A percentile compares a stretch with the other conserved stretches of the same genome.
These are phyloP conservation scores for Aureobasidium sp. DNA, from an alignment of 2,329 filamentous ascomycete species.

Conservation along the genomic window DNA sequence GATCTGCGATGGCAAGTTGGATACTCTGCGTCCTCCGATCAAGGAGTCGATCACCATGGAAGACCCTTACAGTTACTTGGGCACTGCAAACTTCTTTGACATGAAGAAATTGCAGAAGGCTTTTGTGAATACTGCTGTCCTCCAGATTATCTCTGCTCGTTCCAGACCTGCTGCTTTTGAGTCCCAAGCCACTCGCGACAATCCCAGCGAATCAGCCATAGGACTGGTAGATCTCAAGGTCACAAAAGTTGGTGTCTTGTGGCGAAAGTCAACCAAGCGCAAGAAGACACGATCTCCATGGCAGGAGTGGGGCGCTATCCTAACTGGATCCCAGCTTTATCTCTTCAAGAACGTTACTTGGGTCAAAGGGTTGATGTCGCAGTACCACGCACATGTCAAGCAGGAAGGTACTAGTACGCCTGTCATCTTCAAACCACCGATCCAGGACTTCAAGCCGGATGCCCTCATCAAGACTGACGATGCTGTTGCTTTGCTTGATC, in stretches of 20 bases:
- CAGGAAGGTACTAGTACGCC: constrained; percentile 66
- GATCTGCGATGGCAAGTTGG: constrained; percentile 82
- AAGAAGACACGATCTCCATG: constrained; percentile 91
- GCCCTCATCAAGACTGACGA: constrained; percentile 87
- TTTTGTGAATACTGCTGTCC: constrained; percentile 81
- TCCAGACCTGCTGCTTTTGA: constrained; percentile 94
- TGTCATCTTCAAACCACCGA: constrained; percentile 80
- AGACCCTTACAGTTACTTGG: constrained; percentile 82
- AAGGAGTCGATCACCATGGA: constrained; percentile 90
- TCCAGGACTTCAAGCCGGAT: constrained; percentile 90
- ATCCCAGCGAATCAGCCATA: constrained; percentile 76
- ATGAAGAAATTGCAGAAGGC: constrained; percentile 74
- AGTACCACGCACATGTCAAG: constrained; percentile 75
- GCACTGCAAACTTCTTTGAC: constrained; percentile 66
- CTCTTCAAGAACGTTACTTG: constrained; percentile 90
- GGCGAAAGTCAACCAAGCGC: constrained; percentile 91
- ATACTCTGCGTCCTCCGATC: constrained; percentile 71
- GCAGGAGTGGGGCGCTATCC: constrained; percentile 97
- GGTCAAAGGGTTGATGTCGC: constrained; percentile 83
- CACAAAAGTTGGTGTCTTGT: constrained; percentile 87
- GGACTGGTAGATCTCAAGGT: constrained; percentile 96
- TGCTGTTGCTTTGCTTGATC: constrained; percentile 78
- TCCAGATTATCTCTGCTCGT: constrained; percentile 90
- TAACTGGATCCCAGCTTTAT: constrained; percentile 94
- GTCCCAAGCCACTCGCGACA: constrained; percentile 73